Evolutionary conservation across 2,329 filamentous ascomycete genomes (phyloP).

Genomic region (Calonectria pauciramosa): DNA sequence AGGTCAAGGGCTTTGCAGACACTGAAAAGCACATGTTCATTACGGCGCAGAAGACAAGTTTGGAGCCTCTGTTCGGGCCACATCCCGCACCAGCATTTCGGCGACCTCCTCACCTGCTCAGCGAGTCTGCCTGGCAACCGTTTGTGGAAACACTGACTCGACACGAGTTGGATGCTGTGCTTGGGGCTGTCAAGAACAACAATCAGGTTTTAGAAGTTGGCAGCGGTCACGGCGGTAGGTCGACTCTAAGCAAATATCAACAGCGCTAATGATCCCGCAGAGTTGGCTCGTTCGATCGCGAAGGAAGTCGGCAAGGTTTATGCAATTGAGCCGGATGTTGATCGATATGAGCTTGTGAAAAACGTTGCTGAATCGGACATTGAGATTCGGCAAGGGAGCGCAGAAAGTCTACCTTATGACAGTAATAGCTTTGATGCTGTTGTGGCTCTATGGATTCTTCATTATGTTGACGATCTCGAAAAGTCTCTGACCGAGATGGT

Average conservation of each 20-base stretch:
- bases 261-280: background rate
- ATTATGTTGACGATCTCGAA: background rate
- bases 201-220: background rate
- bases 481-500: background rate
- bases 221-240: background rate
- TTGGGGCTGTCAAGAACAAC: background rate
- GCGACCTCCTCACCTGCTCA: background rate
- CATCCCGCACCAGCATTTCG: background rate
- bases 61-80: background rate
- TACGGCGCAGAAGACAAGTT: background rate
- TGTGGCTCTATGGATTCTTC: background rate
- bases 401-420: background rate
- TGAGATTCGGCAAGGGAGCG: background rate
- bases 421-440: background rate
- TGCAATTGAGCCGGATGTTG: background rate
- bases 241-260: too few relatives aligned
- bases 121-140: background rate
- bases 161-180: background rate
- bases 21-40: background rate
- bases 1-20: background rate
- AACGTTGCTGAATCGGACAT: background rate
- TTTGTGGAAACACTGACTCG: background rate
- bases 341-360: background rate
- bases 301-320: background rate
- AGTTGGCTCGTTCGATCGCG: background rate